Percentiles rank a stretch among this genome's conserved stretches.
Evolutionary conservation across 2,329 filamentous ascomycete genomes (phyloP).

Genomic region (Fusarium penzigii): DNA sequence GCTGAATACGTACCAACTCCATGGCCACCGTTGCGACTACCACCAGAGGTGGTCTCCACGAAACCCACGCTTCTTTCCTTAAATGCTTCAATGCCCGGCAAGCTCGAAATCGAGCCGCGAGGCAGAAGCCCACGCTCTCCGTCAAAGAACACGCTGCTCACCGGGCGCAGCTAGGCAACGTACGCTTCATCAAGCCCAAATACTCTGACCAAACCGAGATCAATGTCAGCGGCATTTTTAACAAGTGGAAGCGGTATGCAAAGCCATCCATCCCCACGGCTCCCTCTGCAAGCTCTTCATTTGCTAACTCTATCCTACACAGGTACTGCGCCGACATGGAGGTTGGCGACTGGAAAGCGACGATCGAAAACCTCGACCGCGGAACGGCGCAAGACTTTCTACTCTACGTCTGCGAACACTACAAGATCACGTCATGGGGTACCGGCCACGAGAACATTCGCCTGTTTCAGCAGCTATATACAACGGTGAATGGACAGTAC

Average conservation of each 20-base stretch:
- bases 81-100: slow-evolving; percentile 4
- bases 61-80: slow-evolving; percentile 10
- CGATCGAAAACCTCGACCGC: slow-evolving; percentile 15
- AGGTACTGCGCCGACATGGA: slow-evolving; percentile 24
- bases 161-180: slow-evolving; percentile 13
- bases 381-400: slow-evolving; percentile 29
- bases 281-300: neutral
- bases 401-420: slow-evolving; percentile 22
- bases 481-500: slow-evolving; percentile 10
- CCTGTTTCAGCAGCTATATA: slow-evolving; percentile 25
- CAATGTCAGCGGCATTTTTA: slow-evolving; percentile 22
- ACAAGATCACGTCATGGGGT: slow-evolving; percentile 26
- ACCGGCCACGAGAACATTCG: slow-evolving; percentile 25
- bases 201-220: slow-evolving; percentile 23
- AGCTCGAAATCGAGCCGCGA: slow-evolving; percentile 8
- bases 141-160: slow-evolving; percentile 20
- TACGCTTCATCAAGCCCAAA: slow-evolving; percentile 22
- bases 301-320: neutral
- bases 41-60: slow-evolving; percentile 1
- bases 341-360: slow-evolving; percentile 20
- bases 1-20: slow-evolving; percentile 1
- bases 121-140: slow-evolving; percentile 16
- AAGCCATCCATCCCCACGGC: neutral
- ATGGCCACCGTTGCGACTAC: neutral
- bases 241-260: slow-evolving; percentile 24